These are phyloP conservation scores for Cyclostephanos tholiformis DNA, from an alignment of 108 stramenopile species.

Conservation along the genomic window DNA sequence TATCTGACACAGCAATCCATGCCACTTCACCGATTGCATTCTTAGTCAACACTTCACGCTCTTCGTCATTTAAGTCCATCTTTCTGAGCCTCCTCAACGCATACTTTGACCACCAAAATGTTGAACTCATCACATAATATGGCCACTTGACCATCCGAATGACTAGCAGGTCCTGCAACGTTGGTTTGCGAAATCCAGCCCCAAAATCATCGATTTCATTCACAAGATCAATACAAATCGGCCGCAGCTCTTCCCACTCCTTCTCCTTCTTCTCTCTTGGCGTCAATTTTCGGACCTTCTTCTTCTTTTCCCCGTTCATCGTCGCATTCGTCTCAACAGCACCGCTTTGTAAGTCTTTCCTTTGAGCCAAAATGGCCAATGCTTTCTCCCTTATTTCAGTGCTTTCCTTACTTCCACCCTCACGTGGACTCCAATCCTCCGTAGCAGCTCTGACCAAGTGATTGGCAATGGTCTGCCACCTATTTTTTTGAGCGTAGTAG, in stretches of 20 bases:
- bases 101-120: slow-evolving; percentile 70
- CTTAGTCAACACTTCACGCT: slow-evolving; percentile 72
- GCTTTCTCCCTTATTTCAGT: slow-evolving; percentile 75
- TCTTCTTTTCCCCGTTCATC: slow-evolving; percentile 47
- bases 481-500: slow-evolving; percentile 72
- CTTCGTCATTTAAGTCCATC: slow-evolving; percentile 69
- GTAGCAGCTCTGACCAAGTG: slow-evolving; percentile 77
- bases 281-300: slow-evolving; percentile 50
- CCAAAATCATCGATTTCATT: slow-evolving; percentile 86
- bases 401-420: slow-evolving; percentile 79
- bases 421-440: slow-evolving; percentile 72
- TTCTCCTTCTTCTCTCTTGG: slow-evolving; percentile 63
- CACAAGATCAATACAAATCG: slow-evolving; percentile 72
- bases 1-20: slow-evolving; percentile 73
- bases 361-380: slow-evolving; percentile 57
- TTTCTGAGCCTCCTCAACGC: slow-evolving; percentile 56
- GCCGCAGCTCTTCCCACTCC: slow-evolving; percentile 63
- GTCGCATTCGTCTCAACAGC: slow-evolving; percentile 18
- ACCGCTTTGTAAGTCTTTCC: slow-evolving; percentile 28
- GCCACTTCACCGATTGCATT: slow-evolving; percentile 79
- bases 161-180: slow-evolving; percentile 77
- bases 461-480: slow-evolving; percentile 77
- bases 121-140: slow-evolving; percentile 46
- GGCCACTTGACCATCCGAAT: slow-evolving; percentile 68
- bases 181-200: slow-evolving; percentile 86